Base-by-base conservation (phyloP, 78 protist species). In the Dictyostelium capitatum region DNA sequence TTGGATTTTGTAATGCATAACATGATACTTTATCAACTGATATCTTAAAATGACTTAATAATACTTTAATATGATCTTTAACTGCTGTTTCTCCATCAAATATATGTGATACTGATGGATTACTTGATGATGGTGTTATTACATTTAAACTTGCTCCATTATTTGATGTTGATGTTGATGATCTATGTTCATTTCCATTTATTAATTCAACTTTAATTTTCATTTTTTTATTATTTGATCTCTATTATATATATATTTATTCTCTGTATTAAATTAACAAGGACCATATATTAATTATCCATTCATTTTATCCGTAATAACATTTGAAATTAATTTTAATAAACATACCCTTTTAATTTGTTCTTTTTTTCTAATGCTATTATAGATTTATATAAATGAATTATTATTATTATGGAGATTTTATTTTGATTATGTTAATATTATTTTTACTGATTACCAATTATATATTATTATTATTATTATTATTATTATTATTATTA, bases 11-110 rank as follows among this genome's bases (percentile, higher is more conserved):
- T 14, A 85, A 47, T 30, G 92, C 83, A 64, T 85, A 85, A 5
- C 81, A 12, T 15, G 37, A 46, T 1, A 48, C 57, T 69, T 85
- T 85, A 28, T 85, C 92, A 6, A 77, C 32, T 4, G 92, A 69
- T 46, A 85, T 85, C 43, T 85, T 85, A 77, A 85, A 85, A 65
- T 85, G 92, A 17, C 77, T 20, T 23, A 50, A 47, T 23, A 85
- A 75, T 32, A 85, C 92, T 30, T 77, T 85, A 70, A 85, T 85
- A 64, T 85, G 92, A 75, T 85, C 92, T 64, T 85, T 85, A 2
- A 85, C 92, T 2, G 92, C 92, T 46, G 92, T 85, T 9, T 85
- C 92, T 17, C 92, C 92, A 77, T 85, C 92, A 59, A 85, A 85
- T 19, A 85, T 85, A 62, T 85, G 92, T 48, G 84, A 77, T n/a